Evolutionary conservation across 129 eudicot species (phyloP), one percentile per base, ranked within the genome.

Genomic region (Silybum marianum): DNA sequence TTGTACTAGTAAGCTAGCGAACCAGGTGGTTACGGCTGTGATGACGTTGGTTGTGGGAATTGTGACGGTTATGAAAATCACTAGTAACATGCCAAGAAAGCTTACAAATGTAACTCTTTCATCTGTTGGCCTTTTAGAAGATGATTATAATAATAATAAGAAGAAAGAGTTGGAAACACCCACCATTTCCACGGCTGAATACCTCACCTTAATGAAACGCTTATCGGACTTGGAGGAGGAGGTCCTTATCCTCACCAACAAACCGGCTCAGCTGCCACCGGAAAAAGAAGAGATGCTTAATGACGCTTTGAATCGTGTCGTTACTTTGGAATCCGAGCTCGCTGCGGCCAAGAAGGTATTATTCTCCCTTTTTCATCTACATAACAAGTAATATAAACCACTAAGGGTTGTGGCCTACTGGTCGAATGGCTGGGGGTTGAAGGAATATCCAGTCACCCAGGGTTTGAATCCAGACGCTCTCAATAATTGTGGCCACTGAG

Each of bases 211-310:
- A 91, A 85, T 91, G 91, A 93, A 90, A 73, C 91, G 97, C 13
- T 87, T 96, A 91, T 86, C 86, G 9, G 98, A 96, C n/a, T 84
- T 96, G 54, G 99, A 96, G 87, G 96, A 89, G 30, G 91, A 87
- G 84, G 86, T 91, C 30, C 76, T 68, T 51, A 25, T 54, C 51
- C 88, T 93, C 26, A 65, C 68, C 78, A 80, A 82, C 30, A 93
- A 90, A 80, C 91, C 96, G 3, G 74, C 88, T 1, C 44, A 80
- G 40, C 85, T 96, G 91, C 92, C 99, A 3, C 93, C 94, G 0
- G 98, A 96, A 80, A 93, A 91, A 78, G 98, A 96, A 85, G 92
- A 91, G 79, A 75, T 93, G 88, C 90, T 96, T 26, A 90, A 86
- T 76, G 71, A 66, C 42, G 94, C 98, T 73, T 77, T 96, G 83